Evolutionary conservation across 352 stramenopile genomes (phyloP), one percentile per base, ranked within the genome.

Genomic region (Lagenidium sp.): DNA sequence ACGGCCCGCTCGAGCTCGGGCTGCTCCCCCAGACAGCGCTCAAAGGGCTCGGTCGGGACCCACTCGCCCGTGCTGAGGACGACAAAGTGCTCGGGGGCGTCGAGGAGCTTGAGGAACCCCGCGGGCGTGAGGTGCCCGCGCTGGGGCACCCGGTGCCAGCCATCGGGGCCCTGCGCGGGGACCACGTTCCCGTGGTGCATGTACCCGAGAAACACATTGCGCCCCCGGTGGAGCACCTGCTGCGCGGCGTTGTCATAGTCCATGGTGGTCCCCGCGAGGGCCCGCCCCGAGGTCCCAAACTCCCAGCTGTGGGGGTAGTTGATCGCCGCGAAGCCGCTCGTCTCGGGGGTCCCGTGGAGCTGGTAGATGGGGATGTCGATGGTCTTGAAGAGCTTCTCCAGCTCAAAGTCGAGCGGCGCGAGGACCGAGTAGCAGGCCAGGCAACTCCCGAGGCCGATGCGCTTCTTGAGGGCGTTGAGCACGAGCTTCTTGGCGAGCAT

Each of bases 321-420:
- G 38, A 89, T 65, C 2, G 74, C 50, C 2, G 68, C 69, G 22
- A 92, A 85, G 22, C 80, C 80, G 16, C 57, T 76, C 8, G 74
- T 81, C 44, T 88, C 77, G 13, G 71, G 49, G 4, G 63, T 74
- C 3, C 80, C 80, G 41, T 79, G 83, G 11, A 87, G 57, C 48
- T 86, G 75, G 47, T 88, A 92, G 24, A 92, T 81, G 6, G 79
- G 79, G 4, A 85, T 72, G 50, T 88, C 79, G 25, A 91, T 81
- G 1, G 71, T 89, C 60, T 85, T 83, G 45, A 91, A 91, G 1
- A 91, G 61, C 48, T 72, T 72, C 40, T 85, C 73, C 4, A 87
- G 72, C 48, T 88, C 76, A 28, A 89, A 89, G 37, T 86, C 73
- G 8, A 92, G 57, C 29, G 76, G 73, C 28, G 80, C 74, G 16